Percentiles rank a stretch among this genome's conserved stretches.
Evolutionary conservation across 441 rosid species (phyloP).

Genomic region (Bruguiera hainesii): DNA sequence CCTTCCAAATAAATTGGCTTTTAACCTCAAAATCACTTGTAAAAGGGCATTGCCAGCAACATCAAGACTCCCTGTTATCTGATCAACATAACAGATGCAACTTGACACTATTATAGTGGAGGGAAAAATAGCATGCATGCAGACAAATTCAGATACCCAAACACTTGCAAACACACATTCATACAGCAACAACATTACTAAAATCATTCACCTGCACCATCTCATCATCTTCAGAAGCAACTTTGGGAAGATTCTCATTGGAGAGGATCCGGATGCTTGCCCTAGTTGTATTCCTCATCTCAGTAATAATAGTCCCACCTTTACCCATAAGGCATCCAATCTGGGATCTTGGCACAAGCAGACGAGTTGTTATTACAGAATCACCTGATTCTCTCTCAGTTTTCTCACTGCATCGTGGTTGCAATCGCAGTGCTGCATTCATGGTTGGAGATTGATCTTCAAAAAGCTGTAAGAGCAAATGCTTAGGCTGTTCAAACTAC

Average conservation of each 20-base stretch:
- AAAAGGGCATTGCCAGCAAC: conserved; percentile 91
- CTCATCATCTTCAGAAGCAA: conserved; percentile 91
- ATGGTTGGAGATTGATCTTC: conserved; percentile 87
- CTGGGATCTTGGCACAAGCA: conserved; percentile 89
- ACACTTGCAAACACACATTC: background rate
- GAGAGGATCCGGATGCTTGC: conserved; percentile 90
- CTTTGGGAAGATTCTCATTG: conserved; percentile 83
- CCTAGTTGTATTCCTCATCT: conserved; percentile 83
- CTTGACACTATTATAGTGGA: conserved; percentile 1
- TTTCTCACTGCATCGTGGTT: conserved; percentile 94
- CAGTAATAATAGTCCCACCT: conserved; percentile 91
- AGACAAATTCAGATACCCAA: background rate
- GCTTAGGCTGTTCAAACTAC: conserved; percentile 9
- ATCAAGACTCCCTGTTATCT: conserved; percentile 94
- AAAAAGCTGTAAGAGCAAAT: conserved; percentile 42
- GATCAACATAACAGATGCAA: conserved; percentile 26
- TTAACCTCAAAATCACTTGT: conserved; percentile 72
- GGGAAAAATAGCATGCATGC: conserved; percentile 1
- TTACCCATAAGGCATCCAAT: conserved; percentile 99
- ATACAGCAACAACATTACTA: background rate
- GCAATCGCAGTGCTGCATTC: conserved; percentile 86
- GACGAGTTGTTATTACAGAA: conserved; percentile 80
- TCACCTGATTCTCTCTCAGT: conserved; percentile 89
- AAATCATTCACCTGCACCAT: conserved; percentile 80
- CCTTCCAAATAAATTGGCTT: conserved; percentile 87